A percentile compares a stretch with the other conserved stretches of the same genome.
These are phyloP conservation scores for Leptodermis oblonga DNA, from an alignment of 257 asterid genomes.

Conservation along the genomic window DNA sequence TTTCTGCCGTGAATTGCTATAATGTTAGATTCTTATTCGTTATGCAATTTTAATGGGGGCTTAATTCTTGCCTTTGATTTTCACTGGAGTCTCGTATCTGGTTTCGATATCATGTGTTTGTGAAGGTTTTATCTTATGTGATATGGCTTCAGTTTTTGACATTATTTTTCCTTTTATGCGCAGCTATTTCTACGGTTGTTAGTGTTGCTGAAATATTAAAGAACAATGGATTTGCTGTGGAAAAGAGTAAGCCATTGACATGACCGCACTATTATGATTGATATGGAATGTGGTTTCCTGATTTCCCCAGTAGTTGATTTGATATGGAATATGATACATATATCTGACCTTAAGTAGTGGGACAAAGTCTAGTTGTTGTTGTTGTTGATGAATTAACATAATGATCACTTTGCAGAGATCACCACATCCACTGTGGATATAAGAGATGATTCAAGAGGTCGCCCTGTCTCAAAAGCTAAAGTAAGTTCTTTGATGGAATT, in stretches of 20 bases:
- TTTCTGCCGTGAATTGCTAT: background rate
- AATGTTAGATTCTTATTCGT: background rate
- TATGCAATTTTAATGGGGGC: background rate
- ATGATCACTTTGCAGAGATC: conserved; percentile 50
- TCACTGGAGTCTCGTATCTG: background rate
- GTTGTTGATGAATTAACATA: background rate
- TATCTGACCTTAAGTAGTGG: no score
- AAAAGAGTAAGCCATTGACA: conserved; percentile 52
- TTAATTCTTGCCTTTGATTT: background rate
- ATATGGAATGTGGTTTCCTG: background rate
- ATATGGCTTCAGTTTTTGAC: background rate
- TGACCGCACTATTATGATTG: background rate
- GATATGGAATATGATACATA: no score
- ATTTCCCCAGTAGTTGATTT: no score
- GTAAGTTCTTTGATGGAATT: conserved; percentile 31
- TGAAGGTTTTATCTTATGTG: background rate
- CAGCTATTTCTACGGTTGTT: conserved; percentile 78
- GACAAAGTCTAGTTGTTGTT: no score
- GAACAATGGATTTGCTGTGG: conserved; percentile 68
- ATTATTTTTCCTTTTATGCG: background rate
- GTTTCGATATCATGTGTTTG: background rate
- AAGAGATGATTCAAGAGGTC: conserved; percentile 68
- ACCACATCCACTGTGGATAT: conserved; percentile 75
- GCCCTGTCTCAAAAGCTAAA: conserved; percentile 69
- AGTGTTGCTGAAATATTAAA: conserved; percentile 67